A percentile compares a stretch with the other conserved stretches of the same genome.
Conservation (phyloP, 2,329 filamentous ascomycete species). For the Drechmeria coniospora region DNA sequence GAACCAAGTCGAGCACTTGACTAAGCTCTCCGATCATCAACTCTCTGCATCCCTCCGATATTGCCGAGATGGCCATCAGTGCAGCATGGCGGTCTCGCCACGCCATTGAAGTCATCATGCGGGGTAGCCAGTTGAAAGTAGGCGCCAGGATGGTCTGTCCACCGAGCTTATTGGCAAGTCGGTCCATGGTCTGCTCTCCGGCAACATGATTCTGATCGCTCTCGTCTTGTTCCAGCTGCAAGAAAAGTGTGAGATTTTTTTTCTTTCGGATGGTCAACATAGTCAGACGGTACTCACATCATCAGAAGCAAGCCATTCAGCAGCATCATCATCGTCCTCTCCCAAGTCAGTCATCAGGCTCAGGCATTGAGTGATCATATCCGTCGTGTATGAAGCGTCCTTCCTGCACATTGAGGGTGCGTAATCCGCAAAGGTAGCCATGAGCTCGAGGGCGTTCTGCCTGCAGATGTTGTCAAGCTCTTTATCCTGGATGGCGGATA, state of each 20-base stretch:
- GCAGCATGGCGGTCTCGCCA: slow-evolving; percentile 95
- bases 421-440: slow-evolving; percentile 96
- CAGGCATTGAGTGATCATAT: slow-evolving; percentile 97
- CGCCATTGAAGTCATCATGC: slow-evolving; percentile 90
- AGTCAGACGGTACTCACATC: slow-evolving; percentile 44
- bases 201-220: slow-evolving; percentile 96
- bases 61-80: slow-evolving; percentile 96
- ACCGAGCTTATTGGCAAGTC: slow-evolving; percentile 90
- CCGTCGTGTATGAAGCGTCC: slow-evolving; percentile 75
- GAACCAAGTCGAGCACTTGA: slow-evolving; percentile 87
- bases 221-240: slow-evolving; percentile 77
- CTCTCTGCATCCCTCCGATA: slow-evolving; percentile 91
- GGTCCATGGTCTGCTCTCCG: slow-evolving; percentile 96
- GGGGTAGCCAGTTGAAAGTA: slow-evolving; percentile 90
- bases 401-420: slow-evolving; percentile 90
- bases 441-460: slow-evolving; percentile 89
- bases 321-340: slow-evolving; percentile 82
- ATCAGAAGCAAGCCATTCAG: slow-evolving; percentile 85
- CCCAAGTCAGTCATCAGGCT: slow-evolving; percentile 97
- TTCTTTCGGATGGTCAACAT: neutral
- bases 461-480: slow-evolving; percentile 79
- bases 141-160: slow-evolving; percentile 84
- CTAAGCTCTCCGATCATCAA: slow-evolving; percentile 90
- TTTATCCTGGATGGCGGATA: slow-evolving; percentile 91
- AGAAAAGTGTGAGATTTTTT: slow-evolving; percentile 11